Conservation (phyloP, 2,329 filamentous ascomycete species). For the Clonostachys byssicola region DNA sequence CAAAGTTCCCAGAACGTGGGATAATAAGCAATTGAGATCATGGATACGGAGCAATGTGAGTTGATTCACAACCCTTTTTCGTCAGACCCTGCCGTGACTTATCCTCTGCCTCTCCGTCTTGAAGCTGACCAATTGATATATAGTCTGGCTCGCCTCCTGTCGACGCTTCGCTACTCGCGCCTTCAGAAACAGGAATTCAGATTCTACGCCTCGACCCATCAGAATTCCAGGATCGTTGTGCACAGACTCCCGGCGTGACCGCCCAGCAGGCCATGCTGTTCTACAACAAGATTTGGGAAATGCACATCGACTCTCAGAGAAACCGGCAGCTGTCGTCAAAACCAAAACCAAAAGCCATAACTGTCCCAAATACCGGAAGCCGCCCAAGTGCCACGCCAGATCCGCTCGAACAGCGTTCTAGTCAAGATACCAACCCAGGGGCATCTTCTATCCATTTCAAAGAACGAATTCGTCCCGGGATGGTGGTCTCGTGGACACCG, state of each 20-base stretch:
- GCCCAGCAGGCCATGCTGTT: slow-evolving; percentile 34
- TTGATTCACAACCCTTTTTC: neutral
- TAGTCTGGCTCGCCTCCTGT: slow-evolving; percentile 34
- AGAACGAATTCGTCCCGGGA: slow-evolving; percentile 32
- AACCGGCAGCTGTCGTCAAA: slow-evolving; percentile 2
- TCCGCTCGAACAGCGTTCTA: slow-evolving; percentile 10
- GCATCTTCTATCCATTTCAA: slow-evolving; percentile 23
- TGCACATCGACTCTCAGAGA: slow-evolving; percentile 31
- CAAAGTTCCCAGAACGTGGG: slow-evolving; percentile 28
- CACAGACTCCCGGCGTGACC: slow-evolving; percentile 25
- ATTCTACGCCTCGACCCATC: slow-evolving; percentile 29
- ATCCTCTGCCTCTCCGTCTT: no score
- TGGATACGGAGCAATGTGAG: slow-evolving; percentile 37
- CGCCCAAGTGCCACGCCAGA: neutral
- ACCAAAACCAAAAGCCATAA: neutral
- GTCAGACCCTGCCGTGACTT: no score
- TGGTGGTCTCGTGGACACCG: slow-evolving; percentile 28
- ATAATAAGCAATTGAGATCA: slow-evolving; percentile 24
- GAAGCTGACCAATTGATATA: neutral
- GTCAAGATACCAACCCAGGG: slow-evolving; percentile 17
- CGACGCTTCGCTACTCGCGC: slow-evolving; percentile 24
- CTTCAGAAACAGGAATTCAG: slow-evolving; percentile 32
- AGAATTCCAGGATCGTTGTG: slow-evolving; percentile 34
- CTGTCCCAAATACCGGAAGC: neutral
- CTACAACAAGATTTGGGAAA: slow-evolving; percentile 32